Evolutionary conservation across 2,329 filamentous ascomycete genomes (phyloP).

Genomic region (Alternaria ventricosa): DNA sequence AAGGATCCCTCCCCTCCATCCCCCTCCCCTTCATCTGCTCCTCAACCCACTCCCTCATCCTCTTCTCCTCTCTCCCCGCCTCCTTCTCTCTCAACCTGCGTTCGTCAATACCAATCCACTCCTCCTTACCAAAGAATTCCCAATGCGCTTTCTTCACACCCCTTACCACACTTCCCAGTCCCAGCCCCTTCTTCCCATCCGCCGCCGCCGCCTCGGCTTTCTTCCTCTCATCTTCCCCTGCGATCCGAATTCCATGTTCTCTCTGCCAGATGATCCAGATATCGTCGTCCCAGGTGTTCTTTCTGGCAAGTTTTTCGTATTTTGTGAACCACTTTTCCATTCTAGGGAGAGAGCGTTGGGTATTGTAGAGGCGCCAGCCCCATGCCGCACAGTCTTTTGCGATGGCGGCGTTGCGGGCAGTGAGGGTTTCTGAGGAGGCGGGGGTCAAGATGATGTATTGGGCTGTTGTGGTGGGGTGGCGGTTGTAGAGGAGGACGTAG

Average conservation of each 20-base stretch:
- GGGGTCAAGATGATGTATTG: not conserved
- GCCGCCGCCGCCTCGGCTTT: not conserved
- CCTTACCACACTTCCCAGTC: not conserved
- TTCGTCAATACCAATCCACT: not conserved
- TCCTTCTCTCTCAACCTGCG: not conserved
- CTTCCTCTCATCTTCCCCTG: not conserved
- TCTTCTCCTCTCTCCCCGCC: not conserved
- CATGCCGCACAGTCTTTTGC: constrained; percentile 1
- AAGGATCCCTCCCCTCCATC: not conserved
- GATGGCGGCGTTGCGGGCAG: not conserved
- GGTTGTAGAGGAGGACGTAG: not conserved
- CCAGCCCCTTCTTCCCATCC: not conserved
- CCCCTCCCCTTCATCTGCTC: too few species aligned
- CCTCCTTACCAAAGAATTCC: not conserved
- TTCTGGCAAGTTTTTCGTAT: not conserved
- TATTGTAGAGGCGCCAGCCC: constrained; percentile 2
- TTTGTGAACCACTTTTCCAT: not conserved
- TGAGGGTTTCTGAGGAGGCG: not conserved
- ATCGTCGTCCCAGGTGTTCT: not conserved
- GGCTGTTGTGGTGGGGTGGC: constrained; percentile 4
- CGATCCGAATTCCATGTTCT: constrained; percentile 3
- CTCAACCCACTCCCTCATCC: not conserved
- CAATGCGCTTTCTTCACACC: not conserved
- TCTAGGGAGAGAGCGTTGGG: not conserved
- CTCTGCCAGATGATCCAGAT: constrained; percentile 11